Conservation (phyloP, 1,284 basidiomycete species). For the Apiotrichum siamense region DNA sequence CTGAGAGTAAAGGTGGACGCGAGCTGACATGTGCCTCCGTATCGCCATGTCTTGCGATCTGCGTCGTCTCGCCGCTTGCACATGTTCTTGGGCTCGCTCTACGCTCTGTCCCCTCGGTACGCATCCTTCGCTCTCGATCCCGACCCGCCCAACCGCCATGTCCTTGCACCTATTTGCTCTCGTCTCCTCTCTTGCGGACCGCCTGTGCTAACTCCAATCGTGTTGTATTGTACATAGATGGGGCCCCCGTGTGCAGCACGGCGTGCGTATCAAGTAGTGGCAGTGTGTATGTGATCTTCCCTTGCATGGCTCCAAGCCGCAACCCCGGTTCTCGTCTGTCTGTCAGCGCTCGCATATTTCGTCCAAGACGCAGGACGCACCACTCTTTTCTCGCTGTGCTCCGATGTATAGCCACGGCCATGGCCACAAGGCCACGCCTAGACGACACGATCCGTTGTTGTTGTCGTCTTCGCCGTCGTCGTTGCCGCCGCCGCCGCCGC, state of each 20-base stretch:
- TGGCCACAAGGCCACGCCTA: no score
- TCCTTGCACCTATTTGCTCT: no score
- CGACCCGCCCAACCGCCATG: neutral
- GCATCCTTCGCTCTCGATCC: neutral
- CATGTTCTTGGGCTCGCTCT: neutral
- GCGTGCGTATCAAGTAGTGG: constrained; percentile 16
- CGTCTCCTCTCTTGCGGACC: no score
- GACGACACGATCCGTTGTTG: no score
- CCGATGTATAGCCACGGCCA: no score
- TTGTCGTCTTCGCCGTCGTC: no score
- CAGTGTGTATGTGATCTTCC: neutral
- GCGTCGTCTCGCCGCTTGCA: neutral
- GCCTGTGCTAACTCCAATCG: no score
- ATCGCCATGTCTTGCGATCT: neutral
- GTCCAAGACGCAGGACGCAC: no score
- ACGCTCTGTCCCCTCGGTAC: neutral
- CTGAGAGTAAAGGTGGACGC: neutral
- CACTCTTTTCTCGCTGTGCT: no score
- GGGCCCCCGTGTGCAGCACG: constrained; percentile 33
- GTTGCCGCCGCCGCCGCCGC: no score
- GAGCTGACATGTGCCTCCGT: neutral
- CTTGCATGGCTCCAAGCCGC: neutral
- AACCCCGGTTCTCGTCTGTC: neutral
- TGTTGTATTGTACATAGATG: constrained; percentile 17
- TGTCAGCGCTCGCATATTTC: neutral